phyloP scores from a whole-genome alignment of 768 basidiomycete species.

The Crepidotus variabilis region DNA sequence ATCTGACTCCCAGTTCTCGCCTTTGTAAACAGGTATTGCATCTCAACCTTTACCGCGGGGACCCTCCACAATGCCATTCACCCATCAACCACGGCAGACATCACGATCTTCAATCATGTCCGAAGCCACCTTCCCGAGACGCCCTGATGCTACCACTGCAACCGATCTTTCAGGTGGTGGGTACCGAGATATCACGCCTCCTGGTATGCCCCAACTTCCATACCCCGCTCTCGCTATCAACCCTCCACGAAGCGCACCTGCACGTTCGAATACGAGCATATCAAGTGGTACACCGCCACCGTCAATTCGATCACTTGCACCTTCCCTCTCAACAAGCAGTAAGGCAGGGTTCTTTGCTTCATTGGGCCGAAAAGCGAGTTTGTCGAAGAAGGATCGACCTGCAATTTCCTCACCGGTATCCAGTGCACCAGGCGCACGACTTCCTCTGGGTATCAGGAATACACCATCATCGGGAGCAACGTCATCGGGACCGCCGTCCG shows the following conservation, averaged over 20 bases:
- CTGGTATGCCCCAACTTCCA: conserved; percentile 63
- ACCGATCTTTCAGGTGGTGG: conserved; percentile 61
- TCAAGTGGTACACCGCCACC: conserved; percentile 38
- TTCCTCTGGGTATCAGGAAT: not conserved
- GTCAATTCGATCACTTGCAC: conserved; percentile 46
- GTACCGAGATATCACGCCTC: conserved; percentile 44
- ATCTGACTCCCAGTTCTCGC: conserved; percentile 3
- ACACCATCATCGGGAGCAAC: conserved; percentile 7
- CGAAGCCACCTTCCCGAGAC: conserved; percentile 74
- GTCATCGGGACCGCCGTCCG: conserved; percentile 2
- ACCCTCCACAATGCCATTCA: conserved; percentile 39
- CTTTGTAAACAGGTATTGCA: conserved; percentile 27
- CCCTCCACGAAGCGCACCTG: conserved; percentile 25
- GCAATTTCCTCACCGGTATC: conserved; percentile 14
- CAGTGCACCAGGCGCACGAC: conserved; percentile 5
- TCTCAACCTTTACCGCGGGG: conserved; percentile 23
- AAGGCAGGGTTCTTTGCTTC: conserved; percentile 72
- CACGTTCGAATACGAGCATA: conserved; percentile 28
- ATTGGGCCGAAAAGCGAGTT: conserved; percentile 67
- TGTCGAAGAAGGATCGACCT: conserved; percentile 24
- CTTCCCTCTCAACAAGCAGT: conserved; percentile 38
- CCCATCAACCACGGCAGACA: conserved; percentile 58
- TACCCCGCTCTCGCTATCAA: conserved; percentile 66
- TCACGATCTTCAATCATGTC: conserved; percentile 72
- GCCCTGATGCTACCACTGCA: conserved; percentile 74